Evolutionary conservation across 1,139 yeast genomes (phyloP).

Genomic region (Saccharomycopsis crataegensis): DNA sequence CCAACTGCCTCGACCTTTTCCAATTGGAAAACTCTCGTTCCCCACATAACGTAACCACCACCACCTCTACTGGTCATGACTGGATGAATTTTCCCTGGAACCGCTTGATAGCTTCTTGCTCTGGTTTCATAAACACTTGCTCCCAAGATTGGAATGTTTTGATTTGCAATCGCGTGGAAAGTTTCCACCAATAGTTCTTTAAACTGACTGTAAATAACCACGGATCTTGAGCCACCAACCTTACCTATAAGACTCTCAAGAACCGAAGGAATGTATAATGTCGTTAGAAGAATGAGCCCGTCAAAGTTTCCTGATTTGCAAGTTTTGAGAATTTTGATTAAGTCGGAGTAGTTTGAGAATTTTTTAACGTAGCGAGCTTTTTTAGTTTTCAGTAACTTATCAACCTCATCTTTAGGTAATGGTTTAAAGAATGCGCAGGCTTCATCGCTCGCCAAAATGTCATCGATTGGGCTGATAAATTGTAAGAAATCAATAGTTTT

Average conservation of each 20-base stretch:
- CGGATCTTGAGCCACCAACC: slow-evolving; percentile 82
- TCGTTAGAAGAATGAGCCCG: slow-evolving; percentile 66
- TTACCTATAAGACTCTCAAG: slow-evolving; percentile 55
- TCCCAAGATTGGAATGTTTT: slow-evolving; percentile 67
- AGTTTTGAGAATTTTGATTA: slow-evolving; percentile 41
- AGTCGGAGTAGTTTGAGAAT: slow-evolving; percentile 39
- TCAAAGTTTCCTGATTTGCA: slow-evolving; percentile 57
- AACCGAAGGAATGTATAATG: slow-evolving; percentile 61
- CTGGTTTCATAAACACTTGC: slow-evolving; percentile 79
- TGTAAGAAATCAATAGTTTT: slow-evolving; percentile 74
- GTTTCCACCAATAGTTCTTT: slow-evolving; percentile 73
- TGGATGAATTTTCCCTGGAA: slow-evolving; percentile 93
- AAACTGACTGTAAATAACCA: slow-evolving; percentile 73
- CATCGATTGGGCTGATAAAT: slow-evolving; percentile 63
- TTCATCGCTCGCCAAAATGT: slow-evolving; percentile 26
- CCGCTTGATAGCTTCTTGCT: slow-evolving; percentile 83
- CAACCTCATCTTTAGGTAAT: slow-evolving; percentile 39
- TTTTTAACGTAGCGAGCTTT: slow-evolving; percentile 64
- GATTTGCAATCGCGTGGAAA: slow-evolving; percentile 51
- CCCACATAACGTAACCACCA: slow-evolving; percentile 83
- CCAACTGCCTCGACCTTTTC: slow-evolving; percentile 40
- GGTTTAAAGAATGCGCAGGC: slow-evolving; percentile 5
- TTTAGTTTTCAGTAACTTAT: slow-evolving; percentile 50
- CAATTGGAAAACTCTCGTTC: slow-evolving; percentile 71
- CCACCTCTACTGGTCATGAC: slow-evolving; percentile 89